These are phyloP conservation scores for Actinidia arguta DNA, from an alignment of 179 eudicot species.

Conservation along the genomic window DNA sequence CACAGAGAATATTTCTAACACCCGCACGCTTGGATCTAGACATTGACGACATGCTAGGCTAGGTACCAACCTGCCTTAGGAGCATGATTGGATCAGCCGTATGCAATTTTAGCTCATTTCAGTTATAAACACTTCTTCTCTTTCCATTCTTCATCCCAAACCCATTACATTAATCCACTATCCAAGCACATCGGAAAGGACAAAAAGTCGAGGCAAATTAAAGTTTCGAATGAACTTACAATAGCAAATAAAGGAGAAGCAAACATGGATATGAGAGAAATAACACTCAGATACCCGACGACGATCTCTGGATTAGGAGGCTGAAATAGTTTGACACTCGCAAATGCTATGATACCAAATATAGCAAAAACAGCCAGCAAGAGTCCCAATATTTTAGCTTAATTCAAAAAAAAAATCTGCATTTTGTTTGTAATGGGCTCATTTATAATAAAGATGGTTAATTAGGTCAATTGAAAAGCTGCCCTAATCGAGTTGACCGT, in stretches of 20 bases:
- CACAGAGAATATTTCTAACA: too few relatives aligned
- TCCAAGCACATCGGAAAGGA: too few relatives aligned
- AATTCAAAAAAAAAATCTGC: background rate
- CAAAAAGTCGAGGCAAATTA: background rate
- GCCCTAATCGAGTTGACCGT: slow-evolving; percentile 90
- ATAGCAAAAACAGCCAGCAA: slow-evolving; percentile 50
- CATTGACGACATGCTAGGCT: too few relatives aligned
- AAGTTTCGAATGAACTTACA: slow-evolving; percentile 41
- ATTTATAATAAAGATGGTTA: slow-evolving; percentile 60
- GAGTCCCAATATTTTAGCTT: slow-evolving; percentile 65
- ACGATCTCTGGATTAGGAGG: slow-evolving; percentile 59
- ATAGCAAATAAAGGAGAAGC: slow-evolving; percentile 86
- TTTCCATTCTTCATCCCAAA: too few relatives aligned
- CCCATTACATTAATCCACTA: too few relatives aligned
- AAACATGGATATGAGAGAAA: slow-evolving; percentile 84
- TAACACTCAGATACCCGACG: slow-evolving; percentile 68
- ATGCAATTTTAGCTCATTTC: too few relatives aligned
- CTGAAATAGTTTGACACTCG: slow-evolving; percentile 55
- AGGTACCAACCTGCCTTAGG: too few relatives aligned
- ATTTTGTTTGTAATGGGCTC: slow-evolving; percentile 13
- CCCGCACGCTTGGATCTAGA: too few relatives aligned
- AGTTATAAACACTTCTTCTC: too few relatives aligned
- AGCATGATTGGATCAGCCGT: too few relatives aligned
- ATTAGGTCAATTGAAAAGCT: slow-evolving; percentile 68
- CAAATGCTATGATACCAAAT: slow-evolving; percentile 43